These are phyloP conservation scores for Meyerozyma elateridarum DNA, from an alignment of 1,139 yeast genomes.

Conservation along the genomic window DNA sequence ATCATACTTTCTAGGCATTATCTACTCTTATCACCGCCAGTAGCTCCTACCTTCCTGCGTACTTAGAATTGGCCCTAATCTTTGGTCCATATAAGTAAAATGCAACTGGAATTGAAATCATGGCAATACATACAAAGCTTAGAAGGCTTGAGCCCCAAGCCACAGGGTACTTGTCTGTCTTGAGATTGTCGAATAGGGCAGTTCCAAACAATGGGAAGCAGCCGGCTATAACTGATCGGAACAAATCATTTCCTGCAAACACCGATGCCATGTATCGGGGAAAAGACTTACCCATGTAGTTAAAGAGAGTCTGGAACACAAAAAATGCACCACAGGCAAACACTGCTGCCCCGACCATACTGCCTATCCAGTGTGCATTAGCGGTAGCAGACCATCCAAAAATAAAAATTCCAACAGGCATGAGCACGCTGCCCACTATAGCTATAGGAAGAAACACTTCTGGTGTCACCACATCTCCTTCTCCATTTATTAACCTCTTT, in stretches of 20 bases:
- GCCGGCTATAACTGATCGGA: constrained; percentile 52
- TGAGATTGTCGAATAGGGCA: constrained; percentile 44
- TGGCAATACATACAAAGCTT: constrained; percentile 36
- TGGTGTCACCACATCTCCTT: constrained; percentile 30
- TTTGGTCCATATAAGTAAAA: constrained; percentile 47
- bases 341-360: constrained; percentile 37
- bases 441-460: constrained; percentile 42
- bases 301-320: constrained; percentile 37
- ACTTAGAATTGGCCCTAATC: constrained; percentile 44
- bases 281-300: constrained; percentile 31
- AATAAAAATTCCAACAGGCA: constrained; percentile 44
- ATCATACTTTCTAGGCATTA: too few relatives aligned
- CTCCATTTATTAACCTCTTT: constrained; percentile 18
- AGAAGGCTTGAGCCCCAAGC: constrained; percentile 53
- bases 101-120: constrained; percentile 44
- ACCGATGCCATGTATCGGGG: constrained; percentile 50
- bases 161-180: constrained; percentile 44
- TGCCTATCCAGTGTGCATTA: constrained; percentile 39
- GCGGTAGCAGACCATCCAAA: constrained; percentile 48
- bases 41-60: constrained; percentile 17
- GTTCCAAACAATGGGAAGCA: constrained; percentile 60
- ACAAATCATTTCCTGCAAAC: constrained; percentile 52
- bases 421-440: constrained; percentile 35
- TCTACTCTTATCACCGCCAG: too few relatives aligned
- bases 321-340: constrained; percentile 36